Evolutionary conservation across 108 stramenopile species (phyloP), one percentile per base, ranked within the genome.

Genomic region (Discostella stelligeroides): DNA sequence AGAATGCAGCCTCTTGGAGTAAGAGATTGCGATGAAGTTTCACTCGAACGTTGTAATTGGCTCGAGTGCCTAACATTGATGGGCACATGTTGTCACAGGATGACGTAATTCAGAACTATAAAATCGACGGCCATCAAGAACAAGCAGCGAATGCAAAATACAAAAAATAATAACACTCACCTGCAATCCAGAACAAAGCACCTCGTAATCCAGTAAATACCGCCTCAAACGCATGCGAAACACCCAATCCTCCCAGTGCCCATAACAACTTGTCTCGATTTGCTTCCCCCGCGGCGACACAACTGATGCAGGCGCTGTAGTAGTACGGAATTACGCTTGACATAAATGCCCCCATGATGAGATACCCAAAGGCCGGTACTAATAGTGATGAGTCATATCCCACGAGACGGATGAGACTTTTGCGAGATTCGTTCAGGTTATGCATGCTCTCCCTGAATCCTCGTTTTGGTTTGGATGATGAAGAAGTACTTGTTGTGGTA

Each of bases 1-100:
- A 95, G 66, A 86, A 97, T n/a, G 84, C 88, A 6, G 92, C 89
- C 54, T 95, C 94, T 67, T 97, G 96, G 38, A 88, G 73, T 14
- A 97, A 71, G 10, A 97, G 72, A 50, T 84, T 90, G 15, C 88
- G 87, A 82, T 94, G 90, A 27, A 94, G 76, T 56, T 91, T 91
- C 21, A 91, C 90, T 28, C 92, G 81, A 62, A 94, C 85, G 57
- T 94, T 94, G 79, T 91, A 94, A 59, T 91, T 91, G 9, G 84
- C 87, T 55, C 90, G 82, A 42, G 84, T 86, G 18, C 90, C 89
- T 90, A 28, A 57, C 24, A 15, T 66, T 64, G 17, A 25, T 30
- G 57, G 23, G 46, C 18, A 42, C 38, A n/a, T n/a, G n/a, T n/a
- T n/a, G n/a, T n/a, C n/a, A n/a, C n/a, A n/a, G 8, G 48, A 25